A percentile compares a stretch with the other conserved stretches of the same genome.
These are phyloP conservation scores for Vigna mungo DNA, from an alignment of 306 rosid genomes.

Conservation along the genomic window DNA sequence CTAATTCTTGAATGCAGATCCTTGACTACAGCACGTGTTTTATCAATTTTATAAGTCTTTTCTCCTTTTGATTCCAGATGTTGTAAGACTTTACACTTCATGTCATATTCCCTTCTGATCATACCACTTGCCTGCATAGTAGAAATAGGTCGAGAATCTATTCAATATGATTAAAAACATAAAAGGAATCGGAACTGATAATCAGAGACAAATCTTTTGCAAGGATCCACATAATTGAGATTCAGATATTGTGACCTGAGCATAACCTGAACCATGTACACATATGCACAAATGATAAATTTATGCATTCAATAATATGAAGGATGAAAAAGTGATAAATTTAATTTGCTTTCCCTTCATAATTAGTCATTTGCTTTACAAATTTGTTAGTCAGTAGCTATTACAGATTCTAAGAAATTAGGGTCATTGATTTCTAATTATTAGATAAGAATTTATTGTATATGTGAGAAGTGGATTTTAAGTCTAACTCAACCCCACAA, in stretches of 20 bases:
- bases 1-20: slow-evolving; percentile 93
- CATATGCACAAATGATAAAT: slow-evolving; percentile 1
- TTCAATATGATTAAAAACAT: not conserved
- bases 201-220: not conserved
- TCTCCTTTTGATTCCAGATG: slow-evolving; percentile 78
- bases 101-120: slow-evolving; percentile 82
- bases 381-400: no score
- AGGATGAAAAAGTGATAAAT: not conserved
- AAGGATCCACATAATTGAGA: slow-evolving; percentile 10
- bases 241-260: slow-evolving; percentile 2
- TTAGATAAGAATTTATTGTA: no score
- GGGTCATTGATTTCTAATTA: no score
- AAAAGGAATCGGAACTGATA: not conserved
- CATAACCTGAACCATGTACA: not conserved
- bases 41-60: slow-evolving; percentile 62
- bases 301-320: not conserved
- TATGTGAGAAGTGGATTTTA: no score
- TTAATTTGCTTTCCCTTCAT: not conserved
- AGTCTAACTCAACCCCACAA: no score
- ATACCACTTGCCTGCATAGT: slow-evolving; percentile 77
- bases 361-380: no score
- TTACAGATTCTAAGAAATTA: no score
- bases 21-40: slow-evolving; percentile 82
- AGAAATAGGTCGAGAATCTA: not conserved
- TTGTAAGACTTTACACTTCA: slow-evolving; percentile 75